Base-by-base conservation (phyloP, 1,139 yeast species). In the Zygotorulaspora mrakii region DNA sequence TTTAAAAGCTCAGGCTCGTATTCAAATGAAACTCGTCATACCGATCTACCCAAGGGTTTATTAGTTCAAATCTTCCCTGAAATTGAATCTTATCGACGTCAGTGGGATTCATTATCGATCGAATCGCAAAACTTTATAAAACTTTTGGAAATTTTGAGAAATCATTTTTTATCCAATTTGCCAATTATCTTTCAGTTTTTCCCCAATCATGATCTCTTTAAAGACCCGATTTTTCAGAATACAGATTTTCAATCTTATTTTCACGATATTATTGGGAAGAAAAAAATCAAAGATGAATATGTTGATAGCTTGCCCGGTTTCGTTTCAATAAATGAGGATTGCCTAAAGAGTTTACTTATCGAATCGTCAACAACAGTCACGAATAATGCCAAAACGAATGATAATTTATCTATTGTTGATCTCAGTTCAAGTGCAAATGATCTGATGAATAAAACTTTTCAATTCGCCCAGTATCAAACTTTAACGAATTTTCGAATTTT, bases 201-300 rank as follows among this genome's bases (percentile, higher is more conserved):
- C 42, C 64, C 64, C 1, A 42, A 50, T 23, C 61, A 59, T 39
- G 62, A 57, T 25, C 41, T 60, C 4, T 57, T 60, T 40, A 45
- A 47, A 30, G 49, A 54, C 33, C 46, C 50, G 4, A 27, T 54
- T 2, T 54, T 58, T 33, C 47, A 52, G 25, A 46, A 48, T 17
- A 31, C 57, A 1, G 61, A 54, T 33, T 47, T 55, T 22, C 52
- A 50, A 33, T 28, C 48, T 18, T 56, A 42, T 33, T 47, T 52
- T 33, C 46, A 50, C 32, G 48, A 50, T 17, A 30, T 39, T 3
- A 32, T 43, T 5, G 46, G 33, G 12, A 33, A 8, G 11, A 11
- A 28, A 8, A 23, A 22, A n/a, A 31, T 21, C 11, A 18, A 26
- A 9, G 28, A 14, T 3, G 26, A 28, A 25, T 47, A 49, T 13